Base-by-base conservation (phyloP, 2,329 filamentous ascomycete genomes). In the Ophiocordyceps australis region DNA sequence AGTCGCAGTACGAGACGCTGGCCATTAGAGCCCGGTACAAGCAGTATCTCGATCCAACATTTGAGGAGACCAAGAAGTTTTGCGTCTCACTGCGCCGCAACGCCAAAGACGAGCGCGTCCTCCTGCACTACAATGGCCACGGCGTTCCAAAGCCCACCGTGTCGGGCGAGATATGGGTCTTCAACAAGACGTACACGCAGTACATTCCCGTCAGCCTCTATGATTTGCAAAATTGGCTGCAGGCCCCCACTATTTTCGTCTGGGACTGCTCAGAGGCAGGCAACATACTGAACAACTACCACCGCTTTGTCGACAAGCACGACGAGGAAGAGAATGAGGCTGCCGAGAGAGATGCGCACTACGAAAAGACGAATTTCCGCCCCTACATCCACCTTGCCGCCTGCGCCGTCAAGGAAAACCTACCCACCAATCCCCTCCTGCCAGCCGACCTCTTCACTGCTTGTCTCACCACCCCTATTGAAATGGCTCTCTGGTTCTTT, bases 91-190 rank as follows among this genome's bases (percentile, higher is more conserved):
- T 95, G 17, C 71, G 89, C 17, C 68, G 83, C 33, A 94, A 92
- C 44, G 86, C 89, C 25, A 93, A 94, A 49, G 85, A 94, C 30
- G 89, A 98, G 55, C 66, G 89, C 25, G 82, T 98, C 2, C 59
- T 98, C n/a, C 81, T 98, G 40, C 89, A 98, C 47, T 98, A 98
- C 60, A 98, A 98, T 41, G 89, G 89, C 11, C 89, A 98, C 48
- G 89, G 89, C 24, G 89, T 98, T 9, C 89, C 89, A 2, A 82
- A 94, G 42, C 89, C 89, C 4, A 98, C 89, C 1, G 73, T 79
- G 4, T 94, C 86, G 5, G 89, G 89, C 10, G 89, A 98, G 49
- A 92, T 98, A 13, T 98, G 89, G 89, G 91, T 95, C 5, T 98
- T 98, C 50, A 98, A 98, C 52, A 86, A 89, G 39, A 95, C 82